phyloP scores from a whole-genome alignment of 169 alveolate species.

The Eimeria sp. region DNA sequence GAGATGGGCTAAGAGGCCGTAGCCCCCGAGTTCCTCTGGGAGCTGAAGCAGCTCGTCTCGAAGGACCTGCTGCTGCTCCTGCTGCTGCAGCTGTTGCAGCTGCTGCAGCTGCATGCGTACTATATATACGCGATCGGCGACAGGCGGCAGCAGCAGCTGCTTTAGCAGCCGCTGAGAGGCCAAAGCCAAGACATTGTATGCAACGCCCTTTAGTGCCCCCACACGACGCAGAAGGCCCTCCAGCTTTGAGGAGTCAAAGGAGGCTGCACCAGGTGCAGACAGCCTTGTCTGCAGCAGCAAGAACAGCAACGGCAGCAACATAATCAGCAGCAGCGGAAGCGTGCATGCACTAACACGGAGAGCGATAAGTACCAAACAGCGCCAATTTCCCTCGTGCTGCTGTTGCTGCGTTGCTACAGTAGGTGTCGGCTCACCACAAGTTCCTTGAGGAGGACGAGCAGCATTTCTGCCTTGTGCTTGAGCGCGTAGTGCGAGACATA shows the following conservation, averaged over 20 bases:
- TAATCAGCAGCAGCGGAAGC: not conserved
- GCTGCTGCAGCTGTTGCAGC: slow-evolving; percentile 48
- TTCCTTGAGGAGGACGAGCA: slow-evolving; percentile 26
- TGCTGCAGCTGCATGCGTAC: slow-evolving; percentile 53
- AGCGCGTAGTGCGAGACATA: slow-evolving; percentile 21
- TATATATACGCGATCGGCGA: not conserved
- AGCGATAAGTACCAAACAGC: not conserved
- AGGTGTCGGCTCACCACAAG: not conserved
- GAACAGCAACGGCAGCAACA: no score
- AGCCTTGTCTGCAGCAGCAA: slow-evolving; percentile 33
- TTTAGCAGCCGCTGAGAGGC: slow-evolving; percentile 53
- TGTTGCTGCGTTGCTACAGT: not conserved
- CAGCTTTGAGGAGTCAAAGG: not conserved
- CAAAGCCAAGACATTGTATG: slow-evolving; percentile 42
- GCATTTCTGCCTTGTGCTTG: slow-evolving; percentile 28
- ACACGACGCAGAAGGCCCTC: slow-evolving; percentile 45
- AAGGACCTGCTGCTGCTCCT: not conserved
- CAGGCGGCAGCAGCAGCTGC: slow-evolving; percentile 66
- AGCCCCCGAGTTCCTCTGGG: slow-evolving; percentile 49
- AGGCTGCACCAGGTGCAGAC: not conserved
- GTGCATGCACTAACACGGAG: not conserved
- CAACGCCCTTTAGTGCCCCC: slow-evolving; percentile 33
- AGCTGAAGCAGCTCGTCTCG: slow-evolving; percentile 43
- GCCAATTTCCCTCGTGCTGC: no score
- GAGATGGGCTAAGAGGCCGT: slow-evolving; percentile 23